Base-by-base conservation (phyloP, 371 early-diverging fungal species). In the Polyrhizophydium stewartii region DNA sequence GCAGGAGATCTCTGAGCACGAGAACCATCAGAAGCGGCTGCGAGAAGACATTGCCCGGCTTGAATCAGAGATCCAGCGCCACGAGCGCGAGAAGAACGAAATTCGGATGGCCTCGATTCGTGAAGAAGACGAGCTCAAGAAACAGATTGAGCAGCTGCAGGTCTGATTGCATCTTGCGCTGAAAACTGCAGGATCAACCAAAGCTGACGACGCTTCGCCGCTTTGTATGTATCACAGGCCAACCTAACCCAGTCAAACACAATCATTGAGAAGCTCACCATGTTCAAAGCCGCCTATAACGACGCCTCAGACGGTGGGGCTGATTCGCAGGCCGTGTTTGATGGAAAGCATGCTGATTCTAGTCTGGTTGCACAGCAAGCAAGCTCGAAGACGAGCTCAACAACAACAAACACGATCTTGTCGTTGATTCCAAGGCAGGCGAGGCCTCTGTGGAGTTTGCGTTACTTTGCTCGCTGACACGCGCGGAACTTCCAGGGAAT, bases 181-280 rank as follows among this genome's bases (percentile, higher is more conserved):
- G 45, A 45, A 33, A 38, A 30, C n/a, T 13, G 12, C 12, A 59
- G 13, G 46, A n/a, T 27, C 55, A 2, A 17, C 32, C 35, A 16
- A 43, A 43, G 16, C 2, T 24, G 21, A 25, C 28, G 17, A 38
- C 32, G 1, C 25, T 51, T 37, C 2, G 28, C 1, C 27, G 22
- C 30, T 30, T 45, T 56, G 21, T 50, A 30, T 37, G 24, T 33
- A 27, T 50, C 50, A n/a, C n/a, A 30, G 12, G 62, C 70, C 21
- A 58, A 67, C 1, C 45, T 75, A 16, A 61, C 67, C 1, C 75
- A 76, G 46, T 53, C 74, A 22, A 73, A 74, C 56, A 59, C 62
- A 19, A 68, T 76, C 47, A 76, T 79, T 53, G 76, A 79, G 49
- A 79, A 76, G 55, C 63, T 79, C 46, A 76, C 71, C 19, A 66